Base-by-base conservation (phyloP, 164 flowering plant species). In the Liquidambar formosana region DNA sequence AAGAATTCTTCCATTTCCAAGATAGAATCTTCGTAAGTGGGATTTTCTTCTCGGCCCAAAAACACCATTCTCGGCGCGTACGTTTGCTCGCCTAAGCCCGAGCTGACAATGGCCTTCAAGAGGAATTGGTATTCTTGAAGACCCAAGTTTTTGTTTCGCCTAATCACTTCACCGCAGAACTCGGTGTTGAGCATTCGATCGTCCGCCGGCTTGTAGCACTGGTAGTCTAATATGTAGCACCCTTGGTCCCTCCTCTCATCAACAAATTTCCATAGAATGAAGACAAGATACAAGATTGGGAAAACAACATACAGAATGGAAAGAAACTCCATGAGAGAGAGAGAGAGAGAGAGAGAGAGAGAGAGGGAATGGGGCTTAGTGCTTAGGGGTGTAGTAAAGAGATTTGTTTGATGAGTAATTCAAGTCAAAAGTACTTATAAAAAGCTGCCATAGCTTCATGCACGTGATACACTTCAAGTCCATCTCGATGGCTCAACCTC, bases 1-100 rank as follows among this genome's bases (percentile, higher is more conserved):
- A 80, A 83, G 49, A 87, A 87, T 61, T 87, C 91, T 14, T 85
- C 87, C 87, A 83, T 80, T 66, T 87, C 91, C 1, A 25, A 1
- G 53, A 82, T 33, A 4, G 64, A 71, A 59, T 87, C 91, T 1
- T 1, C 52, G 10, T 76, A 12, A 0, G 78, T 67, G 0, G 89
- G 85, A 54, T 15, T 52, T 2, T 73, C 73, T 64, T 85, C 89
- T 0, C 81, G 75, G 57, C 81, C 82, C 0, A 15, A 64, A 64
- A 87, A 75, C 46, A 80, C 63, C 73, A 76, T 78, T 18, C 83
- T 66, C 4, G 91, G 86, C 0, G 73, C 85, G 71, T 87, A 87
- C 23, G 91, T 87, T 27, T 85, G 75, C 65, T 85, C 91, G 0
- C 91, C 91, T 15, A 87, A 76, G 67, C 91, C 91, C 23, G 88